phyloP scores from a whole-genome alignment of 768 basidiomycete species.

The Panaeolus cyanescens region DNA sequence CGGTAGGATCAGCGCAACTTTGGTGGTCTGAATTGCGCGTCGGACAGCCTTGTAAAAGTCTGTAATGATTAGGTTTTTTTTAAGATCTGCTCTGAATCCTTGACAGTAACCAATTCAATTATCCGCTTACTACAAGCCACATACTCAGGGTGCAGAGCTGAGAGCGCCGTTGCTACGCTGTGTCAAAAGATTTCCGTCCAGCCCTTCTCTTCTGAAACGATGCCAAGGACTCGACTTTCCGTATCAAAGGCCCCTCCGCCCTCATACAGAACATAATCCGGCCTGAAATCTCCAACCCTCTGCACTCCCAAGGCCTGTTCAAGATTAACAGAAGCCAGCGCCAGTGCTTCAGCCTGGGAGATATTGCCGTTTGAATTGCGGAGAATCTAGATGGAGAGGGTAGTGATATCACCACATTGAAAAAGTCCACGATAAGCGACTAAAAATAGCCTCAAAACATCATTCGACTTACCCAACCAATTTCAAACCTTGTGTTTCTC shows the following conservation, averaged over 20 bases:
- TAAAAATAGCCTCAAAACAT: background rate
- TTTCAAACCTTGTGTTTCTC: slow-evolving; percentile 70
- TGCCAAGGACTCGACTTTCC: slow-evolving; percentile 44
- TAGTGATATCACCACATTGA: too few species aligned
- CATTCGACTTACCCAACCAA: slow-evolving; percentile 45
- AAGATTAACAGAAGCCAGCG: slow-evolving; percentile 43
- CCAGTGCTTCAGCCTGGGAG: slow-evolving; percentile 35
- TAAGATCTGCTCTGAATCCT: too few species aligned
- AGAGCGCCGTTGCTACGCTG: background rate
- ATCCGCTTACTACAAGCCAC: too few species aligned
- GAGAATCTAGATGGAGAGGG: slow-evolving; percentile 18
- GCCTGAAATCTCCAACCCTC: slow-evolving; percentile 7
- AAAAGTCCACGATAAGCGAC: slow-evolving; percentile 5
- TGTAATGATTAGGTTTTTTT: too few species aligned
- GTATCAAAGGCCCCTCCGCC: slow-evolving; percentile 44
- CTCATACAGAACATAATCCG: slow-evolving; percentile 42
- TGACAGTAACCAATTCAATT: too few species aligned
- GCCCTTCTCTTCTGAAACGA: slow-evolving; percentile 36
- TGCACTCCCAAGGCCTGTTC: slow-evolving; percentile 42
- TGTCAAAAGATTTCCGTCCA: slow-evolving; percentile 37
- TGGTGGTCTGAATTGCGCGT: too few species aligned
- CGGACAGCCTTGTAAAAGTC: too few species aligned
- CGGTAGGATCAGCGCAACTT: too few species aligned
- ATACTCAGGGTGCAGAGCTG: too few species aligned
- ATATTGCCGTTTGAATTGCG: slow-evolving; percentile 41